Conservation (phyloP, 768 basidiomycete species). For the Candolleomyces aberdarensis region DNA sequence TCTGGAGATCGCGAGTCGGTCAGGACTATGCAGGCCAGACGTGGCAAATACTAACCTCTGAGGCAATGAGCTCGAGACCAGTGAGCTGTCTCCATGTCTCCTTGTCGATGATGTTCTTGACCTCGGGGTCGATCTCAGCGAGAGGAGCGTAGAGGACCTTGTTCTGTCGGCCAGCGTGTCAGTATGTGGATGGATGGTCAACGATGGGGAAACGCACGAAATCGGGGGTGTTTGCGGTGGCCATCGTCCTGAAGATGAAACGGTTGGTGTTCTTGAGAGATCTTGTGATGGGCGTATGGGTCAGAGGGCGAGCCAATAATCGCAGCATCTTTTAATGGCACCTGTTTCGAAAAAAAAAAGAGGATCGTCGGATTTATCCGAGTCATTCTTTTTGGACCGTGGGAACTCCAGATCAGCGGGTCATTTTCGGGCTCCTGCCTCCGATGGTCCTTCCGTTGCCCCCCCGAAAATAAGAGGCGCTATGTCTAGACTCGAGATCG, state of each 20-base stretch:
- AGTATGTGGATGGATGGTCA: neutral
- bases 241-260: conserved; percentile 49
- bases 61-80: conserved; percentile 97
- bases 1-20: conserved; percentile 44
- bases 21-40: neutral
- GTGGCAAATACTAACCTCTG: conserved; percentile 62
- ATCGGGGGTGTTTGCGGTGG: conserved; percentile 53
- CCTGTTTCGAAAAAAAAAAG: conserved; percentile 16
- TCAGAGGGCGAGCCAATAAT: conserved; percentile 32
- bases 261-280: conserved; percentile 20
- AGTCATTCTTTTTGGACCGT: conserved; percentile 6
- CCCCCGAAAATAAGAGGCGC: neutral
- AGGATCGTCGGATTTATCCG: conserved; percentile 25
- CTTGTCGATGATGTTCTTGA: conserved; percentile 97
- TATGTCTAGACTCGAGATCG: neutral
- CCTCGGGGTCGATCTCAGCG: conserved; percentile 88
- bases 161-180: conserved; percentile 56
- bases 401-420: neutral
- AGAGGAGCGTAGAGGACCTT: conserved; percentile 85
- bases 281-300: conserved; percentile 30
- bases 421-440: neutral
- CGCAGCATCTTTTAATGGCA: conserved; percentile 33
- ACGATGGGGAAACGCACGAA: conserved; percentile 44
- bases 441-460: neutral
- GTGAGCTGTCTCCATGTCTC: conserved; percentile 99